Evolutionary conservation across 306 rosid genomes (phyloP).

Genomic region (Cyamopsis tetragonoloba): DNA sequence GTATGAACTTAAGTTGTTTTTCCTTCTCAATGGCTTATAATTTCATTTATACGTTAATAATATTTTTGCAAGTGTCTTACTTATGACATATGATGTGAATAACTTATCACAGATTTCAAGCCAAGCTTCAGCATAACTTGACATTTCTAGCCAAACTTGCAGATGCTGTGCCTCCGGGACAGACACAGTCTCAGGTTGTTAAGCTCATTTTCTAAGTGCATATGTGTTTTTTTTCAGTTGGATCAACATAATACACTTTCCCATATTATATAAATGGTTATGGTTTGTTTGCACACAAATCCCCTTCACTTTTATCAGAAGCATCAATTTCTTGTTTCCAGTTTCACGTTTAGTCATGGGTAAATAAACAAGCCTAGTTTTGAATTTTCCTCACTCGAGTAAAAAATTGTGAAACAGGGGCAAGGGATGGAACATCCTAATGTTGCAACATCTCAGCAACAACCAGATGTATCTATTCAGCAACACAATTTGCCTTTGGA

Average conservation of each 20-base stretch:
- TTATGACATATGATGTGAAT: background rate
- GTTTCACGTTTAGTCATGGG: too few relatives aligned
- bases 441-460: constrained; percentile 35
- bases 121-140: constrained; percentile 59
- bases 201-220: too few relatives aligned
- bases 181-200: constrained; percentile 42
- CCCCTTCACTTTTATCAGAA: too few relatives aligned
- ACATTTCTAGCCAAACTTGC: constrained; percentile 44
- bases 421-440: constrained; percentile 32
- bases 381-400: constrained; percentile 5
- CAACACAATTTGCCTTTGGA: constrained; percentile 20
- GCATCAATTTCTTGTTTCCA: too few relatives aligned
- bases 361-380: background rate
- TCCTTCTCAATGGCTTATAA: constrained; percentile 1
- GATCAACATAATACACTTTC: too few relatives aligned
- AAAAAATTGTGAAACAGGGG: constrained; percentile 30
- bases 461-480: background rate
- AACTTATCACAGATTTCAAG: constrained; percentile 36
- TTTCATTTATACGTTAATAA: background rate
- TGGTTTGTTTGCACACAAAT: too few relatives aligned
- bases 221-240: too few relatives aligned
- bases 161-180: constrained; percentile 31
- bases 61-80: background rate
- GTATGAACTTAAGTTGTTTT: background rate
- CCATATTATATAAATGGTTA: too few relatives aligned